Conservation (phyloP, 208 protist species). For the Crithidia fasciculata region DNA sequence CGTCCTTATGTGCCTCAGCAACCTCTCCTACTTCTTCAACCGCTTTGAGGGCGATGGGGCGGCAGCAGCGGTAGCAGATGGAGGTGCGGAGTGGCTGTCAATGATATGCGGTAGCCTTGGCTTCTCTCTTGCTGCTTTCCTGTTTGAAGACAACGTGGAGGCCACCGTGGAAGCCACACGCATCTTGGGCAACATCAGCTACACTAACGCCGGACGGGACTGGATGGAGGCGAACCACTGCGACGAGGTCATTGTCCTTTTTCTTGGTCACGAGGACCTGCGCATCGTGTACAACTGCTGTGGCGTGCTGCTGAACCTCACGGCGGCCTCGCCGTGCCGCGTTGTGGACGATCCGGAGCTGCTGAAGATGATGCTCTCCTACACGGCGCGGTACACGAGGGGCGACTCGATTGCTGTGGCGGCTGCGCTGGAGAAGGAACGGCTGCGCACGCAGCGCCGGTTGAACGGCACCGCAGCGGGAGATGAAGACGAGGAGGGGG, state of each 20-base stretch:
- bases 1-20: constrained; percentile 83
- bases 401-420: constrained; percentile 42
- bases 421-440: constrained; percentile 35
- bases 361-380: constrained; percentile 67
- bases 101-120: constrained; percentile 60
- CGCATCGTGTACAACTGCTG: constrained; percentile 87
- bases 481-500: constrained; percentile 6
- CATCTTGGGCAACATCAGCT: constrained; percentile 79
- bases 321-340: constrained; percentile 71
- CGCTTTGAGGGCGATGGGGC: constrained; percentile 35
- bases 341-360: constrained; percentile 65
- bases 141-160: constrained; percentile 81
- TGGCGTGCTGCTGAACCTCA: constrained; percentile 81
- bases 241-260: constrained; percentile 82
- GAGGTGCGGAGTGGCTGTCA: constrained; percentile 23
- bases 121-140: constrained; percentile 55
- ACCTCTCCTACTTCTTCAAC: constrained; percentile 82
- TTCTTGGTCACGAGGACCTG: constrained; percentile 82
- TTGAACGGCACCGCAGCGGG: neutral
- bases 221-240: constrained; percentile 83
- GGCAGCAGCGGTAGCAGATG: neutral
- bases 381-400: constrained; percentile 68
- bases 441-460: constrained; percentile 9
- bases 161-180: constrained; percentile 82
- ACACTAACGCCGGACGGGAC: constrained; percentile 77